Conservation (phyloP, 352 stramenopile species). For the Pseudoperonospora humuli region DNA sequence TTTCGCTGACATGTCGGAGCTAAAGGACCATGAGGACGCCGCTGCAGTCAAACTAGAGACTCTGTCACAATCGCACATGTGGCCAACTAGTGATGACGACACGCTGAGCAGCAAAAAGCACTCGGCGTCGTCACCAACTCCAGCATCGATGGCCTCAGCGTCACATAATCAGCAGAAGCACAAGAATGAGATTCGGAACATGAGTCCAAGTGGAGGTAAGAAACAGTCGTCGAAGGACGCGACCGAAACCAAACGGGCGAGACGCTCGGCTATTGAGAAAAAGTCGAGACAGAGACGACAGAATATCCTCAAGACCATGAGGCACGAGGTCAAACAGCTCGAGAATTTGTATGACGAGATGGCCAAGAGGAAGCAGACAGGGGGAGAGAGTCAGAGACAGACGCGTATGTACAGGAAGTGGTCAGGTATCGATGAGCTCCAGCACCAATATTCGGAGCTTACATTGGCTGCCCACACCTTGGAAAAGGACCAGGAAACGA, state of each 20-base stretch:
- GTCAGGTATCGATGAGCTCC: conserved; percentile 6
- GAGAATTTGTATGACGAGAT: conserved; percentile 36
- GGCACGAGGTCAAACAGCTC: conserved; percentile 41
- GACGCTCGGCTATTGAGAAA: conserved; percentile 57
- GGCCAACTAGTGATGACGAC: conserved; percentile 8
- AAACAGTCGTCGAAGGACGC: conserved; percentile 14
- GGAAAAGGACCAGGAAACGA: conserved; percentile 31
- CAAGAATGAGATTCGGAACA: conserved; percentile 15
- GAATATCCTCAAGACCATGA: conserved; percentile 29
- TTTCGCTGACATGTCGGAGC: conserved; percentile 26
- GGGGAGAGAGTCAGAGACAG: background rate
- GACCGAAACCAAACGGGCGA: conserved; percentile 26
- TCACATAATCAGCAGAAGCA: conserved; percentile 34
- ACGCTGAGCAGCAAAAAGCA: background rate
- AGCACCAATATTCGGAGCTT: conserved; percentile 31
- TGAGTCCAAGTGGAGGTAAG: conserved; percentile 20
- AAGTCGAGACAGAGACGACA: conserved; percentile 38
- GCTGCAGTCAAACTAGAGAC: conserved; percentile 15
- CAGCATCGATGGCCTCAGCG: conserved; percentile 24
- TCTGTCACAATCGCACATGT: conserved; percentile 5
- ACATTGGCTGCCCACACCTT: conserved; percentile 29
- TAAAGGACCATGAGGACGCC: conserved; percentile 9
- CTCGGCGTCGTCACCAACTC: conserved; percentile 2
- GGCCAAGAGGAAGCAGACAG: conserved; percentile 13
- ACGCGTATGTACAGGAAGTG: background rate